Percentiles rank a stretch among this genome's conserved stretches.
Conservation (phyloP, 2,329 filamentous ascomycete species). For the Trichoderma sp. region DNA sequence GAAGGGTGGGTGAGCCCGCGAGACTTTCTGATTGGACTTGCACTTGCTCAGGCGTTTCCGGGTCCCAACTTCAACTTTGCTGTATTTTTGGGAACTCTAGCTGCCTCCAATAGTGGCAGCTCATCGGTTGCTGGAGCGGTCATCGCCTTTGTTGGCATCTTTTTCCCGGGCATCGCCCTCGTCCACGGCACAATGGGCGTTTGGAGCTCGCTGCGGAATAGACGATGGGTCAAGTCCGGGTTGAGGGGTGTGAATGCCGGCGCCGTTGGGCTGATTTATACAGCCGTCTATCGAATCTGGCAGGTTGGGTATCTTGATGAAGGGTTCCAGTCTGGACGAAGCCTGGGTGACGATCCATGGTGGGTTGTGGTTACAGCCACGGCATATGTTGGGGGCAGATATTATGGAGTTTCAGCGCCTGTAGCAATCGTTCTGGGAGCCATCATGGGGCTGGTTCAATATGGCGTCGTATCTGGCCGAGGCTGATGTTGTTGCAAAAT, state of each 20-base stretch:
- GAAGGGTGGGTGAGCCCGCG: constrained; percentile 70
- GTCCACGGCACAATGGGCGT: constrained; percentile 55
- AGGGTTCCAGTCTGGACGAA: constrained; percentile 49
- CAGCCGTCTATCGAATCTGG: constrained; percentile 64
- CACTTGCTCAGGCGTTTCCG: constrained; percentile 70
- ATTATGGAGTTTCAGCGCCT: constrained; percentile 36
- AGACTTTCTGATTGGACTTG: constrained; percentile 72
- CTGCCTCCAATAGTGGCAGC: constrained; percentile 41
- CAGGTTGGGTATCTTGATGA: constrained; percentile 61
- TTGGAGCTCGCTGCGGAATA: constrained; percentile 52
- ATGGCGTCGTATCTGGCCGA: constrained; percentile 29
- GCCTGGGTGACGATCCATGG: constrained; percentile 60
- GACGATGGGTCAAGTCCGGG: constrained; percentile 48
- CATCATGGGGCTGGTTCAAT: constrained; percentile 37
- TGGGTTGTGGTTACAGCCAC: constrained; percentile 61
- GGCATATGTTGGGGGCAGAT: constrained; percentile 36
- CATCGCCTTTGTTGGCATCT: constrained; percentile 55
- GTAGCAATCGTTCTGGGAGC: constrained; percentile 38
- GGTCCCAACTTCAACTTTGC: constrained; percentile 53
- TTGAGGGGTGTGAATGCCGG: constrained; percentile 60
- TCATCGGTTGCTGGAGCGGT: constrained; percentile 49
- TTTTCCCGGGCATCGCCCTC: constrained; percentile 50
- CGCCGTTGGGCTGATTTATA: constrained; percentile 63
- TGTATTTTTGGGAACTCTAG: constrained; percentile 57
- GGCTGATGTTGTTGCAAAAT: neutral